These are phyloP conservation scores for Phoma sp. DNA, from an alignment of 2,329 filamentous ascomycete species.

Conservation along the genomic window DNA sequence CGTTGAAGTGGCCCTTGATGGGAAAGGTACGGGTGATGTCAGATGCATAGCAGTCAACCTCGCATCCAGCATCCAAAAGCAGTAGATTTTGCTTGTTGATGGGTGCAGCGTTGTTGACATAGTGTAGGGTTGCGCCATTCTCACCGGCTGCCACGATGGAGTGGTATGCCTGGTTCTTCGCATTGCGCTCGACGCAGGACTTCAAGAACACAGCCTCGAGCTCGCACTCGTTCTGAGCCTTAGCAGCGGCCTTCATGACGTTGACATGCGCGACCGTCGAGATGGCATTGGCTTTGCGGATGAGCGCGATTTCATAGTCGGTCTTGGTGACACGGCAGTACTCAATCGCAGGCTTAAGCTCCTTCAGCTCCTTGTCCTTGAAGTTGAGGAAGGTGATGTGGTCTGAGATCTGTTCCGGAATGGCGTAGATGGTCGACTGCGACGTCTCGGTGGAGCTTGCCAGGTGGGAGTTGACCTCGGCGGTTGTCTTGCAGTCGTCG, in stretches of 20 bases:
- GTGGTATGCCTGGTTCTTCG: constrained; percentile 84
- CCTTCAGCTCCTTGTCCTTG: constrained; percentile 64
- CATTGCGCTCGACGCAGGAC: constrained; percentile 74
- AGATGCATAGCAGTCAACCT: constrained; percentile 57
- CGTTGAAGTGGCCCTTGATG: constrained; percentile 64
- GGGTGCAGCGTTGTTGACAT: constrained; percentile 63
- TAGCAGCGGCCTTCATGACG: constrained; percentile 68
- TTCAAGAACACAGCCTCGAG: constrained; percentile 82
- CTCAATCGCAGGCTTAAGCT: constrained; percentile 73
- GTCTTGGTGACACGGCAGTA: constrained; percentile 82
- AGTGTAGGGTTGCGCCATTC: constrained; percentile 85
- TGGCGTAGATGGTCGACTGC: constrained; percentile 70
- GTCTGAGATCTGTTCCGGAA: constrained; percentile 77
- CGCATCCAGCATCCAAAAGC: constrained; percentile 79
- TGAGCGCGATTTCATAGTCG: constrained; percentile 81
- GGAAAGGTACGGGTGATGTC: constrained; percentile 88
- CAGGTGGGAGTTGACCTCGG: constrained; percentile 77
- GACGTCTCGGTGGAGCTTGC: constrained; percentile 59
- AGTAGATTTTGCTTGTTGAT: constrained; percentile 73
- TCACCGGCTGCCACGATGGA: constrained; percentile 83
- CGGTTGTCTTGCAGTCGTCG: constrained; percentile 75
- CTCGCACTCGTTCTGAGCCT: constrained; percentile 78
- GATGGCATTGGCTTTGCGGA: constrained; percentile 81
- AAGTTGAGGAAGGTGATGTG: constrained; percentile 75
- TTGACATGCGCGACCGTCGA: constrained; percentile 77